Evolutionary conservation across 805 yeast species (phyloP), one percentile per base, ranked within the genome.

Genomic region (Ogataea methylovora): DNA sequence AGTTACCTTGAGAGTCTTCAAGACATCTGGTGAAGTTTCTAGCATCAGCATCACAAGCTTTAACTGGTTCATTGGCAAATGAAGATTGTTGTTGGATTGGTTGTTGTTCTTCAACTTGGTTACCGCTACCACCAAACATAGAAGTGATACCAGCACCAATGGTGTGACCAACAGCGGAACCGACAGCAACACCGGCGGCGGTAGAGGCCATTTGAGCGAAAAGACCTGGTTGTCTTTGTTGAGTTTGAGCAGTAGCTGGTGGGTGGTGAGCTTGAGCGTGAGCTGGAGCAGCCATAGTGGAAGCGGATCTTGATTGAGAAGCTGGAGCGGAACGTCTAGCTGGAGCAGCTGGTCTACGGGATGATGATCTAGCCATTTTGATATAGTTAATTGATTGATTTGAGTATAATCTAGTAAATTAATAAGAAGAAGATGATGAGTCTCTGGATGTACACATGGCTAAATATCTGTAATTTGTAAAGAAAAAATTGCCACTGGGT

Each of bases 141-240:
- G 85, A 72, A 33, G 95, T 79, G 50, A 92, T 67, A 52, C 97
- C 97, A 42, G 94, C 94, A 65, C 97, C 97, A 39, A 90, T 48
- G 27, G 97, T 86, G 71, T 92, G 98, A 42, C 98, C 98, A 36
- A 90, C 79, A 41, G 97, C 81, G 34, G 96, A 85, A 52, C 98
- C 98, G 37, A 92, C 97, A 35, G 97, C 98, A 29, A 92, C 98
- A 79, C 98, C 98, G 32, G 97, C 98, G 36, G 98, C 98, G 32
- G 98, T 92, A 31, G 94, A 71, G 26, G 97, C 97, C 98, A 92
- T 92, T 66, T 92, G 94, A 40, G 90, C 84, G 52, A 90, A 88
- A 57, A 90, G 51, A 51, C 97, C 97, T 31, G 97, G 97, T 50
- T 71, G 75, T 48, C 52, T 54, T 27, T 75, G 72, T 54, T 68